phyloP scores from a whole-genome alignment of 106 monocot genomes.

The Xerophyta viscosa region DNA sequence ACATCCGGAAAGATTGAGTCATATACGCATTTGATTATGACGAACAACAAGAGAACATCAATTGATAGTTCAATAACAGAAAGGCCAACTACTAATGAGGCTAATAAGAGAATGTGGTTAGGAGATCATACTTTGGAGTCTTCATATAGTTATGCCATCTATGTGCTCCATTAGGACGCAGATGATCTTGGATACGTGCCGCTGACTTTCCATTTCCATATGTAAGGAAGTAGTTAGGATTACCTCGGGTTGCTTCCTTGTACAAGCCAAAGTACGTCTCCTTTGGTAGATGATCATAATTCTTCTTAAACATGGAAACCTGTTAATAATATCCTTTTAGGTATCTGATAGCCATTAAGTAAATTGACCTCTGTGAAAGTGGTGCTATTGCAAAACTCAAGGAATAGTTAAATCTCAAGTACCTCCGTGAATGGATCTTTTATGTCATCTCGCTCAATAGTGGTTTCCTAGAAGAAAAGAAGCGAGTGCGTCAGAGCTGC shows the following conservation, averaged over 20 bases:
- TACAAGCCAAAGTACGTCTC: slow-evolving; percentile 91
- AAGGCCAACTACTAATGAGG: too few species aligned
- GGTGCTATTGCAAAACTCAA: too few species aligned
- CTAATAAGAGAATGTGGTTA: background rate
- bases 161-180: slow-evolving; percentile 97
- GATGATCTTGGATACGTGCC: slow-evolving; percentile 84
- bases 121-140: slow-evolving; percentile 62
- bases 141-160: slow-evolving; percentile 99
- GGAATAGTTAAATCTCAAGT: slow-evolving; percentile 4
- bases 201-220: slow-evolving; percentile 99
- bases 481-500: background rate
- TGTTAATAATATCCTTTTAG: slow-evolving; percentile 8
- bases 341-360: too few species aligned
- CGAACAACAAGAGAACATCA: too few species aligned
- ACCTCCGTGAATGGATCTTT: slow-evolving; percentile 98
- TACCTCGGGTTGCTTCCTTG: slow-evolving; percentile 94
- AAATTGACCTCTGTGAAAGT: too few species aligned
- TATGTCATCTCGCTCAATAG: slow-evolving; percentile 82
- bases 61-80: too few species aligned
- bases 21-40: too few species aligned
- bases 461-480: slow-evolving; percentile 70
- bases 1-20: too few species aligned
- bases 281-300: slow-evolving; percentile 93
- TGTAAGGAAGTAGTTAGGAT: slow-evolving; percentile 97
- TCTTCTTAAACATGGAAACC: slow-evolving; percentile 99